Evolutionary conservation across 352 stramenopile genomes (phyloP).

Genomic region (Ophiocytium majus): DNA sequence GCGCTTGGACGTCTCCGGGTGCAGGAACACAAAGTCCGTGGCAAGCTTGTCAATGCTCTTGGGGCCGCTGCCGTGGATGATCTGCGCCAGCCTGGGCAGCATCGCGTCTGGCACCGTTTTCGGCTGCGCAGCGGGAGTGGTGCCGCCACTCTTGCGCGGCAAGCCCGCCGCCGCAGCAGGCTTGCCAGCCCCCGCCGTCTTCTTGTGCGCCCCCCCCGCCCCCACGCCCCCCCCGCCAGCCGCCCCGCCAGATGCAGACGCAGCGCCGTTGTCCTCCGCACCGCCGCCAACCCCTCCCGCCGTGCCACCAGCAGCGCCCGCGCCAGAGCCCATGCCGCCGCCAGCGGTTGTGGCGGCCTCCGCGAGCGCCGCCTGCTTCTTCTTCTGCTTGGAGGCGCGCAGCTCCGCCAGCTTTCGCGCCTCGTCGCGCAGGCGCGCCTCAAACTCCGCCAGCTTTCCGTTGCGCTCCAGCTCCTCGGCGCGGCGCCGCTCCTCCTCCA

Average conservation of each 20-base stretch:
- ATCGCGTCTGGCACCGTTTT: constrained; percentile 49
- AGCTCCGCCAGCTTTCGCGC: constrained; percentile 40
- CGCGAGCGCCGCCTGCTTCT: constrained; percentile 27
- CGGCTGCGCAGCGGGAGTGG: no score
- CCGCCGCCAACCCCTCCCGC: not conserved
- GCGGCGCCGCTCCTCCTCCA: constrained; percentile 42
- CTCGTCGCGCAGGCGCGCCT: not conserved
- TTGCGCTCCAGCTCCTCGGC: constrained; percentile 31
- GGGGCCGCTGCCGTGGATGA: constrained; percentile 38
- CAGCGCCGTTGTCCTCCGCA: constrained; percentile 1
- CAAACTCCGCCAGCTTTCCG: constrained; percentile 21
- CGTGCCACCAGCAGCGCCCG: not conserved
- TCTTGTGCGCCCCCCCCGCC: not conserved
- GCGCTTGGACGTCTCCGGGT: constrained; percentile 57
- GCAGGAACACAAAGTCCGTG: constrained; percentile 47
- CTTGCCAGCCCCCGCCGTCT: not conserved
- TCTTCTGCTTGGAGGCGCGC: constrained; percentile 39
- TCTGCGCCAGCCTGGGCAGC: constrained; percentile 36
- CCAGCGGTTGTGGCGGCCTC: not conserved
- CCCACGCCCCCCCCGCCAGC: not conserved
- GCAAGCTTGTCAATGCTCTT: constrained; percentile 55
- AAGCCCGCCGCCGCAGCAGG: not conserved
- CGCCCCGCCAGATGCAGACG: not conserved
- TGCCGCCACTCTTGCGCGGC: no score
- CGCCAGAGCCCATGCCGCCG: not conserved